Evolutionary conservation across 805 yeast genomes (phyloP).

Genomic region (Millerozyma acaciae): DNA sequence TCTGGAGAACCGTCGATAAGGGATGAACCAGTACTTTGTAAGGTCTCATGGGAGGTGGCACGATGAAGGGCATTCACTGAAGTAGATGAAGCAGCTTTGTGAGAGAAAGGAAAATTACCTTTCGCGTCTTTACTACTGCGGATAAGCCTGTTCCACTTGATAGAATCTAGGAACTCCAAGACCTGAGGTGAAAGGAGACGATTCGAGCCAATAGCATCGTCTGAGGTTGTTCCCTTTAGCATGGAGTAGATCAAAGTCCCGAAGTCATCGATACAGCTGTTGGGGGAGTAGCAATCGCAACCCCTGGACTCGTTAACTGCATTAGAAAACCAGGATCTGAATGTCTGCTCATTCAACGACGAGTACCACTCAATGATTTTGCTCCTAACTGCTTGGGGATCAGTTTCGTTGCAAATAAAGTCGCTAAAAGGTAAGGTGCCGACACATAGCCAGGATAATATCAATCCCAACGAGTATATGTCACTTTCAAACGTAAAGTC

Average conservation of each 20-base stretch:
- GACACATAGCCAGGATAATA: slow-evolving; percentile 70
- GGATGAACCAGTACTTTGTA: too few relatives aligned
- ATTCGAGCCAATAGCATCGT: too few relatives aligned
- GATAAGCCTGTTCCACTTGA: slow-evolving; percentile 18
- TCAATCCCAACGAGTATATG: slow-evolving; percentile 79
- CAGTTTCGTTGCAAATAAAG: slow-evolving; percentile 14
- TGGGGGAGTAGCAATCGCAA: neutral
- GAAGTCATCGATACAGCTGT: slow-evolving; percentile 11
- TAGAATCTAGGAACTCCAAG: slow-evolving; percentile 16
- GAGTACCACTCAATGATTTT: slow-evolving; percentile 31
- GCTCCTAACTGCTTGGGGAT: slow-evolving; percentile 26
- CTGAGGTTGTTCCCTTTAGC: too few relatives aligned
- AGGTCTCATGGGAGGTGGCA: too few relatives aligned
- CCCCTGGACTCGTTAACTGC: slow-evolving; percentile 2
- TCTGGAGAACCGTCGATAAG: too few relatives aligned
- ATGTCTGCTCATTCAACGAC: slow-evolving; percentile 14
- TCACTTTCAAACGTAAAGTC: slow-evolving; percentile 74
- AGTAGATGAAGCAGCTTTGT: too few relatives aligned
- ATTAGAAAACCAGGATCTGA: slow-evolving; percentile 24
- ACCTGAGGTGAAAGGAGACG: slow-evolving; percentile 15
- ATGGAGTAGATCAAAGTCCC: slow-evolving; percentile 24
- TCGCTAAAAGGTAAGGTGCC: slow-evolving; percentile 58
- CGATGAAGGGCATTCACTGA: too few relatives aligned
- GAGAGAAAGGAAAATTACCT: too few relatives aligned
- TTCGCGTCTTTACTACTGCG: too few relatives aligned